Base-by-base conservation (phyloP, 2,329 filamentous ascomycete genomes). In the Emergomyces pasteurianus region DNA sequence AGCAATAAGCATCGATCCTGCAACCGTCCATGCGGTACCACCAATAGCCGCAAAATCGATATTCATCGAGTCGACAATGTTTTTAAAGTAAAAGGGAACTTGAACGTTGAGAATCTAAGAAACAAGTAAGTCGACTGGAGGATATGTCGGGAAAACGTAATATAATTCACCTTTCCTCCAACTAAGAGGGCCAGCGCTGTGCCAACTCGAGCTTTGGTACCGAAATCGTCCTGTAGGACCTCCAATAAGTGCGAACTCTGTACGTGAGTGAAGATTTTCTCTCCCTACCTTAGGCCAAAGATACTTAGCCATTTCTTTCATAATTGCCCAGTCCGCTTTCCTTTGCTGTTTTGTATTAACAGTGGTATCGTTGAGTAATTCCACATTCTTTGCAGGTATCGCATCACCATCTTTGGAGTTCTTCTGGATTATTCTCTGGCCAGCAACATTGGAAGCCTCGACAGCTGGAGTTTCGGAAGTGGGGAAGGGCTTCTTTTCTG, bases 21-120 rank as follows among this genome's bases (percentile, higher is more conserved):
- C 94, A 8, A 96, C 87, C 0, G 90, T 91, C 58, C 87, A 89
- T 34, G 90, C 92, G 0, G 91, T 96, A 8, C 91, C 92, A n/a
- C 91, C 92, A 6, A 89, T 78, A 18, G 87, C 82, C n/a, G 84
- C 83, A 71, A 96, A 86, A 74, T 99, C 94, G 67, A 99, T 83
- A 73, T 99, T 99, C 90, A 99, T 96, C 23, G 90, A 86, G 74
- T 99, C 95, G 49, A 99, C 90, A 65, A 99, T 97, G 74, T 79
- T 92, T 80, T 97, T 97, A 80, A 99, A 99, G 80, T 96, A 99
- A 73, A 99, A 99, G 0, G 94, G 94, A 54, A 99, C 90, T 78
- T 99, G 91, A 18, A 99, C 94, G 74, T 97, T 99, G 70, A 99
- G 80, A 56, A 95, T 74, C 81, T 81, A 72, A 40, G 61, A 46